A percentile compares a stretch with the other conserved stretches of the same genome.
These are phyloP conservation scores for Arabidopsis hybrid DNA, from an alignment of 441 rosid species.

Conservation along the genomic window DNA sequence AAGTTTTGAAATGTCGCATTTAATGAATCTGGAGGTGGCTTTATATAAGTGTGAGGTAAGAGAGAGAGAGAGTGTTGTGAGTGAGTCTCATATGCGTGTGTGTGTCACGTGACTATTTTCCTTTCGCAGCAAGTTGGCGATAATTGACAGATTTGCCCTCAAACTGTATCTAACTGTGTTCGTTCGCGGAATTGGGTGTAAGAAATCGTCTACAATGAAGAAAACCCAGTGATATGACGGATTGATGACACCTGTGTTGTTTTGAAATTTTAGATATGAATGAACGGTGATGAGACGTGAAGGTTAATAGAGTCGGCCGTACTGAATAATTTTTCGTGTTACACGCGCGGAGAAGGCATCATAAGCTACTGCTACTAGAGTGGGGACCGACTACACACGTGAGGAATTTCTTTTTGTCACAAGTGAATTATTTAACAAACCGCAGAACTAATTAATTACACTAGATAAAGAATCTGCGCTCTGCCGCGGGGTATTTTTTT, in stretches of 20 bases:
- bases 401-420: not conserved
- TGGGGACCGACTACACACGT: not conserved
- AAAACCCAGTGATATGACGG: not conserved
- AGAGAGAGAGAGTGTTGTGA: slow-evolving; percentile 13
- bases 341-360: slow-evolving; percentile 7
- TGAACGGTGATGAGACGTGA: slow-evolving; percentile 4
- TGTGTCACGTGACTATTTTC: slow-evolving; percentile 36
- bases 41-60: not conserved
- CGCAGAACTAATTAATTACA: too few relatives aligned
- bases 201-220: not conserved
- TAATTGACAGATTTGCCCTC: slow-evolving; percentile 34
- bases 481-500: too few relatives aligned
- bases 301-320: too few relatives aligned
- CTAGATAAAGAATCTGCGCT: too few relatives aligned
- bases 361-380: slow-evolving; percentile 6
- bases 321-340: not conserved
- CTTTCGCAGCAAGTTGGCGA: slow-evolving; percentile 27
- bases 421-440: too few relatives aligned
- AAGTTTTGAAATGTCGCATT: slow-evolving; percentile 32
- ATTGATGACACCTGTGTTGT: not conserved
- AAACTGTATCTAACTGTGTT: not conserved
- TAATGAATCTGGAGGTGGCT: not conserved
- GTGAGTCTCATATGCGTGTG: slow-evolving; percentile 2
- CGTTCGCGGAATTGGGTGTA: not conserved
- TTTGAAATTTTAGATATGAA: not conserved